Evolutionary conservation across 2,329 filamentous ascomycete species (phyloP).

Genomic region (Monosporascus sp.): DNA sequence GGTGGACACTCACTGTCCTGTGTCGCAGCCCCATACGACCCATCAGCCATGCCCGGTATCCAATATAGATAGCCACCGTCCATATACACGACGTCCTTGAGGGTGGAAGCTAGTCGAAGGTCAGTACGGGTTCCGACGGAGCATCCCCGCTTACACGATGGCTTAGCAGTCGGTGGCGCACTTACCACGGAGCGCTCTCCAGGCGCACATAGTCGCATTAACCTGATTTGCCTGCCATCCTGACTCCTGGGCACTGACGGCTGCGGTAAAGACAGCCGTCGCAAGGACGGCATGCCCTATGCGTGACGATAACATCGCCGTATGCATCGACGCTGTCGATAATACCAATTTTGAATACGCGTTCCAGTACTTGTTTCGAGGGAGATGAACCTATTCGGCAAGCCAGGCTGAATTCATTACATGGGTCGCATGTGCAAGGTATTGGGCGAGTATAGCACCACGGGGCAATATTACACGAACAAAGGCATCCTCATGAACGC

Average conservation of each 20-base stretch:
- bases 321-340: conserved; percentile 9
- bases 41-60: conserved; percentile 44
- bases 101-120: conserved; percentile 47
- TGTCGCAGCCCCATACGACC: conserved; percentile 21
- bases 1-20: conserved; percentile 36
- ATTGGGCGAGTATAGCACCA: conserved; percentile 3
- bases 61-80: conserved; percentile 58
- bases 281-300: conserved; percentile 21
- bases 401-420: conserved; percentile 18
- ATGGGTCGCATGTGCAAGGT: conserved; percentile 8
- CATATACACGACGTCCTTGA: conserved; percentile 59
- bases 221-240: conserved; percentile 48
- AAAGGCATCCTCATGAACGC: conserved; percentile 10
- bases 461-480: conserved; percentile 13
- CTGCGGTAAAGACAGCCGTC: conserved; percentile 21
- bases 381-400: conserved; percentile 2
- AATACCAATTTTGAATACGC: conserved; percentile 6
- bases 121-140: conserved; percentile 17
- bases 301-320: conserved; percentile 24
- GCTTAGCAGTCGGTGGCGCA: neutral
- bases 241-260: conserved; percentile 36
- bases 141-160: neutral
- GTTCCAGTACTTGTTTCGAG: conserved; percentile 6
- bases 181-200: conserved; percentile 38
- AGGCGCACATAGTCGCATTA: conserved; percentile 55